These are phyloP conservation scores for Filosporella fistucella DNA, from an alignment of 495 filamentous ascomycete species.

Conservation along the genomic window DNA sequence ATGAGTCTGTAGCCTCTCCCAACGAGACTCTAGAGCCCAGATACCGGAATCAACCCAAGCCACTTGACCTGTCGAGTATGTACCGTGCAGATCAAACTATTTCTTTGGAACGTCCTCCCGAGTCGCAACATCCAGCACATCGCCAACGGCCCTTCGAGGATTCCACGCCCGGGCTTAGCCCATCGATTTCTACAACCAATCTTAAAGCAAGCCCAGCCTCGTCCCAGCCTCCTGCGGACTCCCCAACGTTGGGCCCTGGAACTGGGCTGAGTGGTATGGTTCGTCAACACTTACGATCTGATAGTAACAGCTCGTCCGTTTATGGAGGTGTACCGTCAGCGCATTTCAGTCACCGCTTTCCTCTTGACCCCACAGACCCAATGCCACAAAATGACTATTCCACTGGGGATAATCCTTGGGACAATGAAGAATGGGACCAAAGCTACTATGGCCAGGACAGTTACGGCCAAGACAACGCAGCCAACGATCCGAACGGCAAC, in stretches of 20 bases:
- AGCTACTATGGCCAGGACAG: slow-evolving; percentile 11
- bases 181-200: background rate
- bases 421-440: slow-evolving; percentile 44
- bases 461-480: slow-evolving; percentile 1
- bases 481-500: background rate
- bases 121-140: slow-evolving; percentile 31
- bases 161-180: background rate
- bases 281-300: slow-evolving; percentile 76
- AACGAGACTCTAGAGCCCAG: slow-evolving; percentile 19
- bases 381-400: slow-evolving; percentile 24
- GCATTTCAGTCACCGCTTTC: slow-evolving; percentile 34
- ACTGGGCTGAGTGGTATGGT: slow-evolving; percentile 75
- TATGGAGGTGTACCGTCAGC: slow-evolving; percentile 48
- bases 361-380: slow-evolving; percentile 22
- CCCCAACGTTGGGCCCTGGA: slow-evolving; percentile 71
- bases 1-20: slow-evolving; percentile 12
- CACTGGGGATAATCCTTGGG: slow-evolving; percentile 47
- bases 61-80: slow-evolving; percentile 30
- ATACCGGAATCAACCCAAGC: slow-evolving; percentile 19
- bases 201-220: background rate
- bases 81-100: slow-evolving; percentile 34
- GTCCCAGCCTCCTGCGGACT: slow-evolving; percentile 43
- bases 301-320: slow-evolving; percentile 78
- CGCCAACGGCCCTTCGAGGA: slow-evolving; percentile 21
- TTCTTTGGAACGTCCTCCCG: slow-evolving; percentile 22